A percentile compares a stretch with the other conserved stretches of the same genome.
Conservation (phyloP, 2,329 filamentous ascomycete species). For the Penicillium oxalicum region DNA sequence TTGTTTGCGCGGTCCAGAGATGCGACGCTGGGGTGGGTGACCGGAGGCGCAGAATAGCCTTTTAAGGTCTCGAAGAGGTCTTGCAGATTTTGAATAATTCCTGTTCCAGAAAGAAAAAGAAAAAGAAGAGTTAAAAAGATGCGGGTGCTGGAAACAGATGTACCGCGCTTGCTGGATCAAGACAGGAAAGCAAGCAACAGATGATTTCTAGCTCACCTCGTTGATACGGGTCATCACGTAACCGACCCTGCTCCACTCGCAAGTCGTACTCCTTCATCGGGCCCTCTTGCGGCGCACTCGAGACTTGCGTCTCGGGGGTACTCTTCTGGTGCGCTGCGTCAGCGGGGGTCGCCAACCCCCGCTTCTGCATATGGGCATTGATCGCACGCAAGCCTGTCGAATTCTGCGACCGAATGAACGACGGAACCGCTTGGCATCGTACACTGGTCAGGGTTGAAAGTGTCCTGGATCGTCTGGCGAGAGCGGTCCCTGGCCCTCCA, state of each 20-base stretch:
- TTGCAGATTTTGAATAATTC: slow-evolving; percentile 83
- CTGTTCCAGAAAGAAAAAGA: slow-evolving; percentile 37
- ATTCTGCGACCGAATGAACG: background rate
- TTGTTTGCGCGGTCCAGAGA: slow-evolving; percentile 53
- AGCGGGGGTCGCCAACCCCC: slow-evolving; percentile 16
- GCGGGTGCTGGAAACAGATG: too few species aligned
- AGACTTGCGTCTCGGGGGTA: slow-evolving; percentile 5
- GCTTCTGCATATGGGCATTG: slow-evolving; percentile 9
- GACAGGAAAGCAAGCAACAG: too few species aligned
- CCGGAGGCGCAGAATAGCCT: slow-evolving; percentile 65
- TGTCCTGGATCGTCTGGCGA: slow-evolving; percentile 15
- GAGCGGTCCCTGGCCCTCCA: slow-evolving; percentile 12
- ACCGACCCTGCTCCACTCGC: slow-evolving; percentile 64
- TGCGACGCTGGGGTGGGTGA: slow-evolving; percentile 71
- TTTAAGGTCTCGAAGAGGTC: slow-evolving; percentile 78
- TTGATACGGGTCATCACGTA: slow-evolving; percentile 88
- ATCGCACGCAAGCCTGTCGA: slow-evolving; percentile 12
- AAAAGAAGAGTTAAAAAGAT: too few species aligned
- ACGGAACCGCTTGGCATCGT: background rate
- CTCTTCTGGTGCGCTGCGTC: slow-evolving; percentile 4
- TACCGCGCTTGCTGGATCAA: background rate
- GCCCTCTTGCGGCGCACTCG: slow-evolving; percentile 42
- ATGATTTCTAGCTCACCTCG: slow-evolving; percentile 52
- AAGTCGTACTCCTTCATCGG: slow-evolving; percentile 85
- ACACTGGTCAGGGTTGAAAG: slow-evolving; percentile 1